Conservation (phyloP, 2,329 filamentous ascomycete species). For the Teratosphaeria destructans region DNA sequence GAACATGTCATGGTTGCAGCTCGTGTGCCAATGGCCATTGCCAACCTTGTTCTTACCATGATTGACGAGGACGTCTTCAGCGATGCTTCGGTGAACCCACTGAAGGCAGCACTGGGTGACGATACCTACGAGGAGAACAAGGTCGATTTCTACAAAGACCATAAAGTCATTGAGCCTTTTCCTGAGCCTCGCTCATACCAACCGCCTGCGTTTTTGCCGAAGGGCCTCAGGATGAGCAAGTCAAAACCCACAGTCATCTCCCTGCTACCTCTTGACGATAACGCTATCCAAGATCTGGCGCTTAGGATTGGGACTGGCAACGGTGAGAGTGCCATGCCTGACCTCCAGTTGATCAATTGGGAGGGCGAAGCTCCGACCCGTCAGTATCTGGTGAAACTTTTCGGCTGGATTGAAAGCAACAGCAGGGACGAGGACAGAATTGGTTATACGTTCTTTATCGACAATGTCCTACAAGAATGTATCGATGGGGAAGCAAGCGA, state of each 20-base stretch:
- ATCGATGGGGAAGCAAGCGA: neutral
- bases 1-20: neutral
- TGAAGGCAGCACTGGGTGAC: neutral
- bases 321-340: neutral
- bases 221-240: neutral
- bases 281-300: neutral
- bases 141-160: slow-evolving; percentile 2
- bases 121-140: neutral
- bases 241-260: neutral
- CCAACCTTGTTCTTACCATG: slow-evolving; percentile 1
- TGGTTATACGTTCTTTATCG: neutral
- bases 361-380: neutral
- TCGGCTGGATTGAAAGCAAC: neutral
- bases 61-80: neutral
- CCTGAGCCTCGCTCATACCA: neutral
- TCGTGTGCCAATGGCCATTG: neutral
- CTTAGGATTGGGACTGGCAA: neutral
- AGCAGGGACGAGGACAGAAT: neutral
- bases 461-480: neutral
- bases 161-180: neutral
- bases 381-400: neutral
- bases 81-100: neutral
- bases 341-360: neutral
- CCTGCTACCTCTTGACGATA: neutral
- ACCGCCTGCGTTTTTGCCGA: neutral